Base-by-base conservation (phyloP, 352 stramenopile genomes). In the Aphanomyces astaci region DNA sequence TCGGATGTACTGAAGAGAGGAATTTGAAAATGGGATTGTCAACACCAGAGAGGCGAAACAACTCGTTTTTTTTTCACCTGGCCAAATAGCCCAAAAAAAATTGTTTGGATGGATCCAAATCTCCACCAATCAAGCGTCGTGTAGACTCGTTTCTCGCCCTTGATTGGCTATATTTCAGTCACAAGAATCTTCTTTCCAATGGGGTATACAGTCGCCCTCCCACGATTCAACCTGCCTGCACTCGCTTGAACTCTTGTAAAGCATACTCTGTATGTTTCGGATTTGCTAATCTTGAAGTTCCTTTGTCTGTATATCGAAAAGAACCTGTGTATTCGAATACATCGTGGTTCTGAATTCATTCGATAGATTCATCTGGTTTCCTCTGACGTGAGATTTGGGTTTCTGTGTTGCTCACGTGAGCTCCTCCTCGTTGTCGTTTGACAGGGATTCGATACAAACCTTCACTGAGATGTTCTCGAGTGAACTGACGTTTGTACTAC, bases 161-260 rank as follows among this genome's bases (percentile, higher is more conserved):
- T 45, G 4, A 68, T 68, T 68, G 62, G 62, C 22, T 49, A 68
- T n/a, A 52, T 59, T 39, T 22, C 62, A 22, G 46, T 48, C 62
- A 68, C 62, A 68, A 68, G 62, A 68, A 68, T 68, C 62, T 68
- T 68, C 62, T 68, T 51, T 31, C 54, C 17, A 17, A 53, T 32
- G 17, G 51, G 2, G 11, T 25, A 30, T 11, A 59, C 17, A n/a
- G n/a, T 52, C 15, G n/a, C 5, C 17, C 40, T 17, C 22, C 51
- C 24, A 15, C 40, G 36, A 46, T 11, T 11, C 25, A 17, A n/a
- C 24, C 33, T n/a, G n/a, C n/a, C n/a, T 7, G 32, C 28, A 31
- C 33, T 53, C 45, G 13, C 22, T 53, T 19, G 7, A 9, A 25
- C 45, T 53, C 13, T 53, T n/a, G 9, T 59, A 43, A 60, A n/a